phyloP scores from a whole-genome alignment of 2,329 filamentous ascomycete species.

The Ophiocordyceps camponoti-floridani region DNA sequence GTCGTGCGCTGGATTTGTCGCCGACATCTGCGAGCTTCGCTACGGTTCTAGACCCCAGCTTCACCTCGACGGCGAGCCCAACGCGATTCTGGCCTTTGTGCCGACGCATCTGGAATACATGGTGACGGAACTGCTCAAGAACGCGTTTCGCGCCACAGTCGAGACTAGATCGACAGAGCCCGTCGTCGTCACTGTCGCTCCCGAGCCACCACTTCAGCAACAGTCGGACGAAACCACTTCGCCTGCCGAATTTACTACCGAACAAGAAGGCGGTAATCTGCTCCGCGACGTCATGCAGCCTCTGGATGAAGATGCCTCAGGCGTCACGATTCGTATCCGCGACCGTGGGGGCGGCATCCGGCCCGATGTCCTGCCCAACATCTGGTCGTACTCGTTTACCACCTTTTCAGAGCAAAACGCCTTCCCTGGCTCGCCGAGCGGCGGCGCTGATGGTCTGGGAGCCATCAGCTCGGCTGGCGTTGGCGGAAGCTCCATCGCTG shows the following conservation, averaged over 20 bases:
- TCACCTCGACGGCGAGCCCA: slow-evolving; percentile 66
- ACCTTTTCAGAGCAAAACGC: slow-evolving; percentile 56
- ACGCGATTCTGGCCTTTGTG: slow-evolving; percentile 82
- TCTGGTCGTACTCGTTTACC: slow-evolving; percentile 96
- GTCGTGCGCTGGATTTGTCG: slow-evolving; percentile 75
- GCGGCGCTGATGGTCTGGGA: slow-evolving; percentile 40
- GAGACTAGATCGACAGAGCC: slow-evolving; percentile 70
- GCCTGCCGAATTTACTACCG: slow-evolving; percentile 10
- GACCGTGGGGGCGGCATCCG: slow-evolving; percentile 90
- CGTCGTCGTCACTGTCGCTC: slow-evolving; percentile 82
- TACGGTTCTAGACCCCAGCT: slow-evolving; percentile 77
- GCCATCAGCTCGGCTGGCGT: slow-evolving; percentile 55
- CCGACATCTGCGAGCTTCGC: slow-evolving; percentile 89
- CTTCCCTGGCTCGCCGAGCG: slow-evolving; percentile 17
- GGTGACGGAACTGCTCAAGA: slow-evolving; percentile 88
- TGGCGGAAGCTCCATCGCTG: slow-evolving; percentile 72
- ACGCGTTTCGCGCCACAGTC: slow-evolving; percentile 84
- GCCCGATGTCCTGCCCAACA: slow-evolving; percentile 64
- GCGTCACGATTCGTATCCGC: slow-evolving; percentile 86
- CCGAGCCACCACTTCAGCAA: slow-evolving; percentile 28
- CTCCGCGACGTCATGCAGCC: slow-evolving; percentile 32
- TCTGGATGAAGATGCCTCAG: slow-evolving; percentile 50
- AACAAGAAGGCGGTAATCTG: slow-evolving; percentile 19
- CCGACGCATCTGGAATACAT: slow-evolving; percentile 97
- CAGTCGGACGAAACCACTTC: slow-evolving; percentile 13